Percentiles rank a stretch among this genome's conserved stretches.
Conservation (phyloP, 495 filamentous ascomycete species). For the Neurospora sp. region DNA sequence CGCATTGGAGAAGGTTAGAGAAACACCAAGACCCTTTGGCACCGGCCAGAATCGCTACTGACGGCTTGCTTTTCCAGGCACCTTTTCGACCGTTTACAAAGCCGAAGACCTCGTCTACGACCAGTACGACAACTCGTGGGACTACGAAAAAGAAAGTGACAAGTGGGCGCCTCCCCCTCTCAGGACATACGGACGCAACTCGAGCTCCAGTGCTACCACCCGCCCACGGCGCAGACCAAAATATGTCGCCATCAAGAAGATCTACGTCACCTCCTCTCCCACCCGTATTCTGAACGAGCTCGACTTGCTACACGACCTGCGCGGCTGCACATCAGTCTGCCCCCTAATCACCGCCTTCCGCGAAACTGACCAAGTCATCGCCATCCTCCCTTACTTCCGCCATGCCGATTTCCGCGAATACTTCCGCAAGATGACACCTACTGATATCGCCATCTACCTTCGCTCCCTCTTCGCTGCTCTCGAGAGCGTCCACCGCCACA, state of each 20-base stretch:
- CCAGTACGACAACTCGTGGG: conserved; percentile 78
- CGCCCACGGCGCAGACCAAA: conserved; percentile 42
- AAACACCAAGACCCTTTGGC: not conserved
- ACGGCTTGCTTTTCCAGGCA: conserved; percentile 45
- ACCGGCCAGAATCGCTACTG: not conserved
- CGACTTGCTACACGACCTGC: conserved; percentile 86
- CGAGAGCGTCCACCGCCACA: conserved; percentile 65
- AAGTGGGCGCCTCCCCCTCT: conserved; percentile 54
- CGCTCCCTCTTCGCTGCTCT: conserved; percentile 80
- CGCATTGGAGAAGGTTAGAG: conserved; percentile 83
- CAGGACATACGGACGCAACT: conserved; percentile 27
- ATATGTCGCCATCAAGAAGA: conserved; percentile 96
- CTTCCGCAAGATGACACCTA: conserved; percentile 75
- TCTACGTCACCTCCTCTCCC: conserved; percentile 94
- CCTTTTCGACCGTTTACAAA: conserved; percentile 98
- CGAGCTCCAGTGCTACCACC: conserved; percentile 10
- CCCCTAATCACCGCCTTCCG: conserved; percentile 95
- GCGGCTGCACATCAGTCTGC: conserved; percentile 72
- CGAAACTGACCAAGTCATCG: conserved; percentile 86
- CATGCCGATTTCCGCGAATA: conserved; percentile 95
- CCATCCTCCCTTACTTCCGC: conserved; percentile 87
- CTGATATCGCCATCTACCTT: conserved; percentile 83
- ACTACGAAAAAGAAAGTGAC: conserved; percentile 53
- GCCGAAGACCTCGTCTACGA: conserved; percentile 92
- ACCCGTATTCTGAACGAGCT: conserved; percentile 92